Conservation (phyloP, 176 grass and related monocot species). For the Echinochloa phyllopogon region DNA sequence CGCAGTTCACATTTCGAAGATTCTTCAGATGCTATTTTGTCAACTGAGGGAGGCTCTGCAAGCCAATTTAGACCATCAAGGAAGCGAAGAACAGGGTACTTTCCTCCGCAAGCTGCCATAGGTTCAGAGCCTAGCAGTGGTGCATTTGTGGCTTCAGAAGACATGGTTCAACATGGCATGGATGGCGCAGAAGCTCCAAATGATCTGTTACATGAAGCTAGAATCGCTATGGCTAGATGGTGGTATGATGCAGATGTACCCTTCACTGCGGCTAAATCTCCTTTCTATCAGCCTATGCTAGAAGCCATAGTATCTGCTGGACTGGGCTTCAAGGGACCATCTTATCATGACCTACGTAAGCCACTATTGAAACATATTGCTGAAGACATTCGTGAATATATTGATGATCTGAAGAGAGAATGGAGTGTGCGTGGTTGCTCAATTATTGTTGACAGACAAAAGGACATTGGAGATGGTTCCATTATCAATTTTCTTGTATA, state of each 20-base stretch:
- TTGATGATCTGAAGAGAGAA: constrained; percentile 59
- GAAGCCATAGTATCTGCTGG: constrained; percentile 53
- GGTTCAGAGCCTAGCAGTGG: constrained; percentile 36
- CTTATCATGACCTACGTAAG: constrained; percentile 59
- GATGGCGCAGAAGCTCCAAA: constrained; percentile 20
- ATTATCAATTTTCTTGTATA: constrained; percentile 63
- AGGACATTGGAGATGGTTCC: constrained; percentile 36
- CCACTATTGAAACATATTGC: constrained; percentile 52
- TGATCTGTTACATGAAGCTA: constrained; percentile 51
- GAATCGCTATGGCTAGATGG: constrained; percentile 66
- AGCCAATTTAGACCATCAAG: constrained; percentile 37
- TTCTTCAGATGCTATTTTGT: constrained; percentile 27
- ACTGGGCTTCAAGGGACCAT: constrained; percentile 52
- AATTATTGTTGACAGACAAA: constrained; percentile 61
- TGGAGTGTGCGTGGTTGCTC: constrained; percentile 56
- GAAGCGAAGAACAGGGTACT: constrained; percentile 45
- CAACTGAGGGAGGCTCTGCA: constrained; percentile 24
- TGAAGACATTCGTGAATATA: constrained; percentile 48
- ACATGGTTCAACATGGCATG: constrained; percentile 24
- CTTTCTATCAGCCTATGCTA: constrained; percentile 65
- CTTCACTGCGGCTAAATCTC: constrained; percentile 58
- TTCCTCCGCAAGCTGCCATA: constrained; percentile 9
- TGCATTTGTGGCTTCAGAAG: constrained; percentile 6
- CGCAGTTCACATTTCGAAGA: background rate
- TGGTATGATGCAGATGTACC: constrained; percentile 64